Percentiles rank a stretch among this genome's conserved stretches.
Conservation (phyloP, 1,284 basidiomycete species). For the Pyrrhoderma lamaoense region DNA sequence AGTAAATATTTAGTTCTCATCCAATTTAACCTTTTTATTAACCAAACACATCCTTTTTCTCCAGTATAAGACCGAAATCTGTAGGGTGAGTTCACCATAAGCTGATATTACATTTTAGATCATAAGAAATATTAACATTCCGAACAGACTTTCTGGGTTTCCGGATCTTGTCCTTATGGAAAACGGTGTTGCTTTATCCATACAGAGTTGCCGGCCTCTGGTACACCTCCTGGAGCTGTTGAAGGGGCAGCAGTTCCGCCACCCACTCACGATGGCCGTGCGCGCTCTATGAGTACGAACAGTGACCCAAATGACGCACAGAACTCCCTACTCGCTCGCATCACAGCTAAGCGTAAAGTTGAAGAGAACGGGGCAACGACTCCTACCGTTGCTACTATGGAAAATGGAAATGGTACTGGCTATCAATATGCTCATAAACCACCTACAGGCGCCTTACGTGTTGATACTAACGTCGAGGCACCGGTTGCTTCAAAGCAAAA, state of each 20-base stretch:
- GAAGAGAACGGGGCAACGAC: constrained; percentile 25
- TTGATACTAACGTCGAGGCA: constrained; percentile 55
- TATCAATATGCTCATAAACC: constrained; percentile 45
- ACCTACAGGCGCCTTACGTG: constrained; percentile 55
- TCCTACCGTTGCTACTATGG: constrained; percentile 12
- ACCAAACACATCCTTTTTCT: constrained; percentile 19
- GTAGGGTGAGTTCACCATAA: constrained; percentile 49
- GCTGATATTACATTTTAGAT: neutral
- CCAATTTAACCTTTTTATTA: constrained; percentile 5
- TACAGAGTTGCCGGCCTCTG: constrained; percentile 66
- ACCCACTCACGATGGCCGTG: constrained; percentile 46
- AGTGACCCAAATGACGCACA: constrained; percentile 69
- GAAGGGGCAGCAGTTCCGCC: constrained; percentile 36
- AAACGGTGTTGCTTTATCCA: constrained; percentile 89
- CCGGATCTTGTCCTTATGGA: constrained; percentile 84
- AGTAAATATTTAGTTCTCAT: constrained; percentile 35
- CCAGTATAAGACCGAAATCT: constrained; percentile 89
- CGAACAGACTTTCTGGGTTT: constrained; percentile 79
- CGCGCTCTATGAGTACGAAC: constrained; percentile 61
- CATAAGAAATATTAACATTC: constrained; percentile 7
- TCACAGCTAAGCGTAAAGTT: constrained; percentile 57
- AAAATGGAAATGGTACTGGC: constrained; percentile 27
- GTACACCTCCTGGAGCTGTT: constrained; percentile 38
- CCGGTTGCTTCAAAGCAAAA: constrained; percentile 60
- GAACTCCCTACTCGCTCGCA: constrained; percentile 65